phyloP scores from a whole-genome alignment of 2,329 filamentous ascomycete species.

The Ophioceras dolichostomum region DNA sequence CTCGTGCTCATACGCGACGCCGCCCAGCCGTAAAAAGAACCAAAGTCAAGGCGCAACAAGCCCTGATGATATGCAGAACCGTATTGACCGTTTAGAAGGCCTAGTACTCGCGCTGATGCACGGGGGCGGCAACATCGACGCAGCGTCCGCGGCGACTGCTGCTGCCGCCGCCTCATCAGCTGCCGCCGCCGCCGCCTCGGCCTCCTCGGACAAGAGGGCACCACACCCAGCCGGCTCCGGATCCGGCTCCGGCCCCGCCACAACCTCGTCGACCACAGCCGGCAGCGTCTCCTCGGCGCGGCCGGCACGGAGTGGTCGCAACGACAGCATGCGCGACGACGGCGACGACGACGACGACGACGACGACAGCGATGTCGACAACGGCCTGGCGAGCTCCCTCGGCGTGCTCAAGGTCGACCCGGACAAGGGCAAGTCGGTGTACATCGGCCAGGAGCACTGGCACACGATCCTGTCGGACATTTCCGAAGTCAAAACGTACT shows the following conservation, averaged over 20 bases:
- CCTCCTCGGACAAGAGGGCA: constrained; percentile 15
- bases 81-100: constrained; percentile 89
- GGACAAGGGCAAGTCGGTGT: constrained; percentile 67
- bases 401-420: constrained; percentile 73
- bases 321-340: constrained; percentile 28
- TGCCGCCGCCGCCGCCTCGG: constrained; percentile 12
- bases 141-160: constrained; percentile 20
- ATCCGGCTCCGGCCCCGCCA: no score
- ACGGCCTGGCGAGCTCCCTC: constrained; percentile 57
- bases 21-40: constrained; percentile 59
- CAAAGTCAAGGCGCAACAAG: constrained; percentile 46
- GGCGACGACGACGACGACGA: constrained; percentile 41
- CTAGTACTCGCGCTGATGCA: constrained; percentile 91
- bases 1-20: constrained; percentile 76
- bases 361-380: constrained; percentile 59
- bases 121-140: constrained; percentile 49
- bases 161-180: constrained; percentile 10
- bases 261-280: constrained; percentile 19
- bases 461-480: constrained; percentile 71
- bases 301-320: constrained; percentile 38
- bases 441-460: constrained; percentile 77
- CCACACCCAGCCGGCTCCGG: constrained; percentile 19
- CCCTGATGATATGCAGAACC: constrained; percentile 96
- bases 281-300: constrained; percentile 32
- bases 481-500: constrained; percentile 88